Evolutionary conservation across 139 green algal species (phyloP).

Genomic region (Tetraselmis chui): DNA sequence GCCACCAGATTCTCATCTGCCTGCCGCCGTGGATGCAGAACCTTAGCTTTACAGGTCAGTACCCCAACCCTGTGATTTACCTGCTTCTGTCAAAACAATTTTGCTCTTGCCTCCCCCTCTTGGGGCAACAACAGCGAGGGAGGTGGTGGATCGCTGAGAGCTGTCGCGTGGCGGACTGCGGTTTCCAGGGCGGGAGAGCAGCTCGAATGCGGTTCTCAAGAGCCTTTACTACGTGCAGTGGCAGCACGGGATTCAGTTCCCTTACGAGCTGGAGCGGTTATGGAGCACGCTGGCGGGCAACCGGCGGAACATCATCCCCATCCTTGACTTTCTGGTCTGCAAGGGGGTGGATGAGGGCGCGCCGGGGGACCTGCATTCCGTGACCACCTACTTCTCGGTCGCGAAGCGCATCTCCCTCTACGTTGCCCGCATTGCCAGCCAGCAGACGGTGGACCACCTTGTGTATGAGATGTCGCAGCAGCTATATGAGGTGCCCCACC

Average conservation of each 20-base stretch:
- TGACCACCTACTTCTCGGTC: conserved; percentile 52
- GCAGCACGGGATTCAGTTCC: conserved; percentile 47
- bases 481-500: conserved; percentile 22
- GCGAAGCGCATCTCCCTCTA: conserved; percentile 77
- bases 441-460: conserved; percentile 82
- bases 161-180: conserved; percentile 19
- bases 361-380: background rate
- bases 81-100: too few species aligned
- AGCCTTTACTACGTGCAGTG: conserved; percentile 76
- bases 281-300: conserved; percentile 74
- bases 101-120: too few species aligned
- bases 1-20: conserved; percentile 60
- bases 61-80: too few species aligned
- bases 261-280: conserved; percentile 63
- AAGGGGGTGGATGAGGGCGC: conserved; percentile 30
- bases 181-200: conserved; percentile 49
- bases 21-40: conserved; percentile 87
- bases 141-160: background rate
- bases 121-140: too few species aligned
- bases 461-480: conserved; percentile 54
- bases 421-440: conserved; percentile 63
- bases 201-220: conserved; percentile 50
- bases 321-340: conserved; percentile 76
- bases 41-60: conserved; percentile 62
- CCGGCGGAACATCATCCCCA: conserved; percentile 74